Base-by-base conservation (phyloP, 768 basidiomycete genomes). In the Rickenella mellea region DNA sequence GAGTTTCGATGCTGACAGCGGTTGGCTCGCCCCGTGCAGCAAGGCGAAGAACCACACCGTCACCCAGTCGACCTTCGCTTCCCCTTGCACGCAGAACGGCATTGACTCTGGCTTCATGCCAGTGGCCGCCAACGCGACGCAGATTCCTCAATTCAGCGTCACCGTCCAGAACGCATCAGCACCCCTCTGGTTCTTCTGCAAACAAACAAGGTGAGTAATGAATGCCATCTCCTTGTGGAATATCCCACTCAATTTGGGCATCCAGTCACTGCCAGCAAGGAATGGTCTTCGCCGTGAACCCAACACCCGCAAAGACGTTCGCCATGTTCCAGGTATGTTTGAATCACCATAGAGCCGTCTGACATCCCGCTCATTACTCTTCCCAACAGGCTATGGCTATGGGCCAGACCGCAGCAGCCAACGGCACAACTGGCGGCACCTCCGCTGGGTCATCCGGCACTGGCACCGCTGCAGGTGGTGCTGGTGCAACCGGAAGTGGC, bases 231-330 rank as follows among this genome's bases (percentile, higher is more conserved):
- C 9, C 55, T 62, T 24, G 52, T n/a, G n/a, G n/a, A n/a, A n/a
- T n/a, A n/a, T n/a, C n/a, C n/a, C n/a, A n/a, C n/a, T n/a, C 12
- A 24, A 40, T 5, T 41, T 46, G 10, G 20, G 9, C 27, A 21
- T 38, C 30, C 43, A 70, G 62, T 44, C 74, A 76, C 55, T 81
- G 78, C 54, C 44, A 60, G 25, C 21, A 36, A 5, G 77, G 77
- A 49, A 78, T 78, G 77, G 78, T 80, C 36, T 78, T 80, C 57
- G 70, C 76, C 19, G 57, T 78, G 24, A 78, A 78, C 54, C 68
- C 71, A 10, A 68, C 65, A 11, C 54, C 63, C 5, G 54, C 59
- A 17, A 74, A 72, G 62, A 66, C 57, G 38, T 76, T 71, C 47
- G 63, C 52, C 1, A 59, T 57, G 19, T 80, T 71, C 70, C 66